Base-by-base conservation (phyloP, 1,139 yeast species). In the Blastobotrys persicus region DNA sequence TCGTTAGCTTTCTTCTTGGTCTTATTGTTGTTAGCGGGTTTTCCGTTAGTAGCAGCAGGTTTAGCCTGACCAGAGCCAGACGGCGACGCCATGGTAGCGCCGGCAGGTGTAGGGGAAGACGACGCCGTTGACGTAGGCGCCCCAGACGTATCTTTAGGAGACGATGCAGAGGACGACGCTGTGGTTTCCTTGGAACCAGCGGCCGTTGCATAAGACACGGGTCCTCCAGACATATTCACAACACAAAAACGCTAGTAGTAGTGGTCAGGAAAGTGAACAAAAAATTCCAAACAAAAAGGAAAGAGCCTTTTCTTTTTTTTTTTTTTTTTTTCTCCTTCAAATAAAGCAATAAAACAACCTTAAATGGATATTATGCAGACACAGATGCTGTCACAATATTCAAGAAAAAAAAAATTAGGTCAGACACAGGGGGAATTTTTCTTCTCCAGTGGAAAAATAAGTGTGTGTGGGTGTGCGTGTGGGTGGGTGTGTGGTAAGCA, bases 171-270 rank as follows among this genome's bases (percentile, higher is more conserved):
- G 20, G 46, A 20, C 3, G 43, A 6, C 9, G 42, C 19, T 20
- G 42, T 33, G 7, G 37, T 32, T 13, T 40, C 49, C 35, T 56
- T 44, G 2, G 62, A 53, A 32, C 64, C 57, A 35, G 66, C 67
- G 28, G 60, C 65, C 23, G 60, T 57, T 43, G 67, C 67, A 53
- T 63, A 63, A 41, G 67, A 63, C 34, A 63, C 53, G 26, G 64
- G 59, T 34, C 56, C 55, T 13, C 19, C 60, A 49, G 64, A 59
- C 62, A 59, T 61, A 38, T 41, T 47, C 38, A 44, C 44, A 38
- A 46, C 43, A 39, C 45, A 40, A 31, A 42, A 42, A 12, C 26
- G 26, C 14, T 16, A 17, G n/a, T 19, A 20, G 23, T 20, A n/a
- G 38, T 13, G 18, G 13, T 14, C 23, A 42, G n/a, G 44, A 14